Conservation (phyloP, 179 eudicot genomes). For the Silene coronaria region DNA sequence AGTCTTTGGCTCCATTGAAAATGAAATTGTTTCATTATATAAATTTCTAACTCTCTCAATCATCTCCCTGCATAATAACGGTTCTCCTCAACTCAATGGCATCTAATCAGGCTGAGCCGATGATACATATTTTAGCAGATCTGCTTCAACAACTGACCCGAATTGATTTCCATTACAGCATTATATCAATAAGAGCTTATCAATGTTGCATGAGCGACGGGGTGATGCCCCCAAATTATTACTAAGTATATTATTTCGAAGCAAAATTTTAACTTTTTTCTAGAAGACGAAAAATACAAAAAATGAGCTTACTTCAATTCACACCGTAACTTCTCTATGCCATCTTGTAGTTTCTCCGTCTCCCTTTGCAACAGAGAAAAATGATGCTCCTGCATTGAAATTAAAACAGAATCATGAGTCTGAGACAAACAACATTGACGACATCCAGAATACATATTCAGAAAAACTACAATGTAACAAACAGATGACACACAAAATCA, state of each 20-base stretch:
- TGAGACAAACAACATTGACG: slow-evolving; percentile 4
- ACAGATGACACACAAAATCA: background rate
- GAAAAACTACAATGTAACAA: background rate
- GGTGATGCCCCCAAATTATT: background rate
- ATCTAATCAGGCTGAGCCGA: background rate
- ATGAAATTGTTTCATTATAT: no score
- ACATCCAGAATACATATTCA: background rate
- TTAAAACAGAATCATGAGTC: slow-evolving; percentile 1
- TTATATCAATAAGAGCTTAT: background rate
- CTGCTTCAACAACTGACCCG: background rate
- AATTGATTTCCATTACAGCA: background rate
- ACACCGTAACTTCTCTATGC: slow-evolving; percentile 74
- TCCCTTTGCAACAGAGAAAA: slow-evolving; percentile 74
- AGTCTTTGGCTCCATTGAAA: background rate
- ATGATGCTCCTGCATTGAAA: slow-evolving; percentile 59
- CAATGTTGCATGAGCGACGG: background rate
- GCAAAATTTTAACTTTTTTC: background rate
- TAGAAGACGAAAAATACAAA: background rate
- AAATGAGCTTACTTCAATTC: slow-evolving; percentile 56
- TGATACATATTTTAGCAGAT: background rate
- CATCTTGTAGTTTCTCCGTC: slow-evolving; percentile 60
- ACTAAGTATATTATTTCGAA: background rate
- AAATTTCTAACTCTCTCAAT: background rate
- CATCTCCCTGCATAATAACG: background rate
- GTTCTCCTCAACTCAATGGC: background rate